phyloP scores from a whole-genome alignment of 148 eudicot species.

The Rhododendron molle region DNA sequence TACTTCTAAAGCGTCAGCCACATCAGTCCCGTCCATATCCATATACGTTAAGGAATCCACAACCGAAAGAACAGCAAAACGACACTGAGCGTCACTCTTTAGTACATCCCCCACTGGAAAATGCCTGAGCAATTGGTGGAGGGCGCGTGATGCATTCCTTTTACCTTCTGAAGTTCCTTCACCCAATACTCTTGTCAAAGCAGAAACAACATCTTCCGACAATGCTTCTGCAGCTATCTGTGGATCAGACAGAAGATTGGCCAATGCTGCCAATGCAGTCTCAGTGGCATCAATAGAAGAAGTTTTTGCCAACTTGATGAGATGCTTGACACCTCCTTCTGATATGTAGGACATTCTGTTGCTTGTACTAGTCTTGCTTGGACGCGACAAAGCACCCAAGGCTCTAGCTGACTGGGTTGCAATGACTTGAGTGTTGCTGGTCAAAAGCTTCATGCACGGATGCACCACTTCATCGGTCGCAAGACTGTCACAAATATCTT shows the following conservation, averaged over 20 bases:
- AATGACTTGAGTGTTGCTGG: slow-evolving; percentile 63
- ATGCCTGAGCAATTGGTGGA: slow-evolving; percentile 59
- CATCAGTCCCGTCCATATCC: slow-evolving; percentile 56
- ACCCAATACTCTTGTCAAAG: slow-evolving; percentile 58
- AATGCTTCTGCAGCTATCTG: slow-evolving; percentile 70
- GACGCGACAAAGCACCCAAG: slow-evolving; percentile 70
- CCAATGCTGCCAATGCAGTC: slow-evolving; percentile 75
- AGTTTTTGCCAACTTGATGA: slow-evolving; percentile 75
- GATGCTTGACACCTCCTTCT: slow-evolving; percentile 69
- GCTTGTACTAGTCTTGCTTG: slow-evolving; percentile 39
- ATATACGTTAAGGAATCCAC: slow-evolving; percentile 48
- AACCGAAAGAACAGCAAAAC: slow-evolving; percentile 61
- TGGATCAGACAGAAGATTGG: slow-evolving; percentile 68
- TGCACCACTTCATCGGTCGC: slow-evolving; percentile 72
- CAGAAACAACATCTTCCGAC: slow-evolving; percentile 73
- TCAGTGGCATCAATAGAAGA: slow-evolving; percentile 68
- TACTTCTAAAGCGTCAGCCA: slow-evolving; percentile 62
- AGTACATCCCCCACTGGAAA: slow-evolving; percentile 64
- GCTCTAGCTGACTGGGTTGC: slow-evolving; percentile 86
- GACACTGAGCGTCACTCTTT: slow-evolving; percentile 52
- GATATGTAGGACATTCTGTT: slow-evolving; percentile 57
- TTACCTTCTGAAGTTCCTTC: slow-evolving; percentile 76
- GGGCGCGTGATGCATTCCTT: slow-evolving; percentile 63
- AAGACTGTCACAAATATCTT: slow-evolving; percentile 68
- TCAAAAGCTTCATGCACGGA: slow-evolving; percentile 76